A percentile compares a stretch with the other conserved stretches of the same genome.
Evolutionary conservation across 1,139 yeast genomes (phyloP).

Genomic region (Protomyces inundatus): DNA sequence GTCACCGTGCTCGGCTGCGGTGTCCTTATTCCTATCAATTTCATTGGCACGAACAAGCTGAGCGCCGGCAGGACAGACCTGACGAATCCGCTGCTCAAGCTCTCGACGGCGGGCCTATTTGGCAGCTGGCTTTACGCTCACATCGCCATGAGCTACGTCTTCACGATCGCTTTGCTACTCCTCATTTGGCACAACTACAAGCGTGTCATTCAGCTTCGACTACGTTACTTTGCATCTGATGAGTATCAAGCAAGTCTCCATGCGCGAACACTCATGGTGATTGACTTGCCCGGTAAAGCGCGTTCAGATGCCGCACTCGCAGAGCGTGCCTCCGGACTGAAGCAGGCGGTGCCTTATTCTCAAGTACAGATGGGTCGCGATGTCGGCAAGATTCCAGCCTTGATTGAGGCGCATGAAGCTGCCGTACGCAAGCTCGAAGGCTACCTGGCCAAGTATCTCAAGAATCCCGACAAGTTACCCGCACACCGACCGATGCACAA

Average conservation of each 20-base stretch:
- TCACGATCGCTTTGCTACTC: slow-evolving; percentile 35
- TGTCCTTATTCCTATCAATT: slow-evolving; percentile 42
- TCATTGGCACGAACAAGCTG: slow-evolving; percentile 30
- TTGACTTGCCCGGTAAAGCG: slow-evolving; percentile 38
- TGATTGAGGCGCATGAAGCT: slow-evolving; percentile 36
- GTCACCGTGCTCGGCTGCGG: slow-evolving; percentile 39
- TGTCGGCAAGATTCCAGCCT: slow-evolving; percentile 36
- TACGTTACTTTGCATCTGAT: slow-evolving; percentile 34
- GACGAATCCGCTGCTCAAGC: slow-evolving; percentile 25
- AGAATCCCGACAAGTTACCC: slow-evolving; percentile 34
- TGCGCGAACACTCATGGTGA: slow-evolving; percentile 39
- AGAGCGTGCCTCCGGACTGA: slow-evolving; percentile 31
- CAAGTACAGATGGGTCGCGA: slow-evolving; percentile 40
- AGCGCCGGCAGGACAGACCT: background rate
- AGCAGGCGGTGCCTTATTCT: slow-evolving; percentile 33
- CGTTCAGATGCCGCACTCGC: slow-evolving; percentile 37
- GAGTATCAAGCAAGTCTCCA: slow-evolving; percentile 37
- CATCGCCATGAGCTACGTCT: slow-evolving; percentile 39
- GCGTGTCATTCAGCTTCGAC: slow-evolving; percentile 37
- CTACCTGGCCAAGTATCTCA: slow-evolving; percentile 39
- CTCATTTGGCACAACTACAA: slow-evolving; percentile 38
- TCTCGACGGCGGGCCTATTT: slow-evolving; percentile 31
- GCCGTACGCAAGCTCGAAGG: slow-evolving; percentile 37
- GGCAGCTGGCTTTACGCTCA: slow-evolving; percentile 40
- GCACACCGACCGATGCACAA: slow-evolving; percentile 27